A percentile compares a stretch with the other conserved stretches of the same genome.
Evolutionary conservation across 176 grass and related monocot genomes (phyloP).

Genomic region (Carex cristatella): DNA sequence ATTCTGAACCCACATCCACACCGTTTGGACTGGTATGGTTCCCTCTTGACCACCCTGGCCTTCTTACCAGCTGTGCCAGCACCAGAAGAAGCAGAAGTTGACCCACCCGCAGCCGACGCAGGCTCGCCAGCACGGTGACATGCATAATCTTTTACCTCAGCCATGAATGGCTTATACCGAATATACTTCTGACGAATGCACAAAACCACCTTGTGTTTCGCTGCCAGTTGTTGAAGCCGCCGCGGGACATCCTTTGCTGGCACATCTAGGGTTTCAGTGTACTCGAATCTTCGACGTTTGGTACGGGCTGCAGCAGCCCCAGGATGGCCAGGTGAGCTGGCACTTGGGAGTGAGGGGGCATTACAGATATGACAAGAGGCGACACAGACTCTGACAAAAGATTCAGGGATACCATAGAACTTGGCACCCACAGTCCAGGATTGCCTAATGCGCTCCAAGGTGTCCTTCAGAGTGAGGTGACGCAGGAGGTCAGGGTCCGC

Average conservation of each 20-base stretch:
- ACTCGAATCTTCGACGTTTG: constrained; percentile 88
- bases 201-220: constrained; percentile 93
- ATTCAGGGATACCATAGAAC: constrained; percentile 96
- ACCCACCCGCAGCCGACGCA: constrained; percentile 34
- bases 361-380: constrained; percentile 68
- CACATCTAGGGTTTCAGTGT: constrained; percentile 85
- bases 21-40: constrained; percentile 94
- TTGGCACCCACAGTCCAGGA: constrained; percentile 94
- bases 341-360: constrained; percentile 47
- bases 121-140: constrained; percentile 93
- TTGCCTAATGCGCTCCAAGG: constrained; percentile 88
- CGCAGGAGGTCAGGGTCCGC: constrained; percentile 79
- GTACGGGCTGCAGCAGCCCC: constrained; percentile 36
- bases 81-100: constrained; percentile 27
- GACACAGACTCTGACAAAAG: constrained; percentile 81
- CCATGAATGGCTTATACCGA: constrained; percentile 97
- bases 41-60: constrained; percentile 66
- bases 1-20: constrained; percentile 99
- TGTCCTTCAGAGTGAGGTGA: constrained; percentile 92
- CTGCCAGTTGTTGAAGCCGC: constrained; percentile 76
- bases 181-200: constrained; percentile 99
- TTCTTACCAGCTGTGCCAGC: constrained; percentile 46
- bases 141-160: constrained; percentile 97
- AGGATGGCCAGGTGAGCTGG: constrained; percentile 19
- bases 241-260: constrained; percentile 82